These are phyloP conservation scores for Podospora appendiculata DNA, from an alignment of 495 filamentous ascomycete species.

Conservation along the genomic window DNA sequence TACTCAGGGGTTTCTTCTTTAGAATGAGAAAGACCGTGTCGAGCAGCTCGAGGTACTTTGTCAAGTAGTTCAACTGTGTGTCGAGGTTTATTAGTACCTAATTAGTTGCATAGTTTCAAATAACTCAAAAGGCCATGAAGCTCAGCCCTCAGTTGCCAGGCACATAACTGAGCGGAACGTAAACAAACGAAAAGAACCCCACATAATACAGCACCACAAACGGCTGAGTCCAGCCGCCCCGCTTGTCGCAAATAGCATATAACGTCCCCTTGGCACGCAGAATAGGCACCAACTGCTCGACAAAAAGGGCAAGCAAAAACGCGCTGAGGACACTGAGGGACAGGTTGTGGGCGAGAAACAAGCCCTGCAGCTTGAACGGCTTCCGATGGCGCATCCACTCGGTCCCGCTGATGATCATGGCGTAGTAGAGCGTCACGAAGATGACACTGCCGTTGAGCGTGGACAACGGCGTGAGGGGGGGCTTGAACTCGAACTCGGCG, in stretches of 20 bases:
- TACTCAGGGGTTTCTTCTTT: conserved; percentile 82
- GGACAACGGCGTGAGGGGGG: not conserved
- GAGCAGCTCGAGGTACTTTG: conserved; percentile 72
- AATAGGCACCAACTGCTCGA: not conserved
- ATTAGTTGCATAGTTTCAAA: not conserved
- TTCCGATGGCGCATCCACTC: conserved; percentile 2
- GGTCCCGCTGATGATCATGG: conserved; percentile 1
- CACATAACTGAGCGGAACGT: no score
- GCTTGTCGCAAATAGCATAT: not conserved
- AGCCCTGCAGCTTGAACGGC: not conserved
- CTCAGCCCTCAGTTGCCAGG: no score
- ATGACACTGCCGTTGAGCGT: not conserved
- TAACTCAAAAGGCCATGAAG: no score
- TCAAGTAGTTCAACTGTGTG: conserved; percentile 45
- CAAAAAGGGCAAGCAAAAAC: not conserved
- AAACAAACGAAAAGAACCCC: no score
- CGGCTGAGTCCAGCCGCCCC: not conserved
- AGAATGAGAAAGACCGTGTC: conserved; percentile 76
- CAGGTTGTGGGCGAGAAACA: conserved; percentile 1
- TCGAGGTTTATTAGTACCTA: not conserved
- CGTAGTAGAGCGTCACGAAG: not conserved
- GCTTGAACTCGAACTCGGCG: not conserved
- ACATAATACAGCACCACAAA: conserved; percentile 1
- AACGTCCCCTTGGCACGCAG: not conserved
- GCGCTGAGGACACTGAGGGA: not conserved